These are phyloP conservation scores for Uncinocarpus reesii DNA, from an alignment of 2,329 filamentous ascomycete genomes.

Conservation along the genomic window DNA sequence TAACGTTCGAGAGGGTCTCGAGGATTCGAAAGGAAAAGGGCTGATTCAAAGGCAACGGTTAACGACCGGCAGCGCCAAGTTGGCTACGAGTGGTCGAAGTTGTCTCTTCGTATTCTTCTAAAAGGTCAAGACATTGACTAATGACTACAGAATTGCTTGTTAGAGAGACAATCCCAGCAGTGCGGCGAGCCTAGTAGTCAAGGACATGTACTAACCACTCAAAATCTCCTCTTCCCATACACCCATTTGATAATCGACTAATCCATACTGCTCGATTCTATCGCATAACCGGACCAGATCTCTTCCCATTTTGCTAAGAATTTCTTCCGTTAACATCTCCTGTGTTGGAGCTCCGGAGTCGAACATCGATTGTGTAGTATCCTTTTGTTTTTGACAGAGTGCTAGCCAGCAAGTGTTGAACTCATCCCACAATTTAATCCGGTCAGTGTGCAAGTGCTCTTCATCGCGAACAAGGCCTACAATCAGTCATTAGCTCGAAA, in stretches of 20 bases:
- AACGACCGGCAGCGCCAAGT: slow-evolving; percentile 3
- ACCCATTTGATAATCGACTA: slow-evolving; percentile 95
- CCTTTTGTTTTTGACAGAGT: slow-evolving; percentile 71
- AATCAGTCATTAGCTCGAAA: slow-evolving; percentile 24
- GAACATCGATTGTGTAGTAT: slow-evolving; percentile 53
- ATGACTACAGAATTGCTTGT: too few relatives aligned
- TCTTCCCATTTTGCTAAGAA: slow-evolving; percentile 67
- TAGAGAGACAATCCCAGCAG: too few relatives aligned
- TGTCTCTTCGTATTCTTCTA: slow-evolving; percentile 11
- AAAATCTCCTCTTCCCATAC: slow-evolving; percentile 93
- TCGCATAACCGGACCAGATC: slow-evolving; percentile 77
- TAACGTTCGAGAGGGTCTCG: neutral
- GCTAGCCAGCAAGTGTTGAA: slow-evolving; percentile 91
- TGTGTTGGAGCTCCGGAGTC: slow-evolving; percentile 49
- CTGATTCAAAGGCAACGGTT: neutral
- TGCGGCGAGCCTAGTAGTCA: too few relatives aligned
- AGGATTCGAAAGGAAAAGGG: neutral
- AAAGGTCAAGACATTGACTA: slow-evolving; percentile 16
- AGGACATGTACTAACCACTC: slow-evolving; percentile 59
- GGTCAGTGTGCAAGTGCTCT: slow-evolving; percentile 60
- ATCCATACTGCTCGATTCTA: slow-evolving; percentile 74
- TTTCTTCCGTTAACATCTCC: slow-evolving; percentile 55
- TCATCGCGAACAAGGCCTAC: slow-evolving; percentile 78
- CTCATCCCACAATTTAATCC: slow-evolving; percentile 79
- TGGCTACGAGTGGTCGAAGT: slow-evolving; percentile 7